Conservation (phyloP, 2,329 filamentous ascomycete species). For the Leptographium galeiforme region DNA sequence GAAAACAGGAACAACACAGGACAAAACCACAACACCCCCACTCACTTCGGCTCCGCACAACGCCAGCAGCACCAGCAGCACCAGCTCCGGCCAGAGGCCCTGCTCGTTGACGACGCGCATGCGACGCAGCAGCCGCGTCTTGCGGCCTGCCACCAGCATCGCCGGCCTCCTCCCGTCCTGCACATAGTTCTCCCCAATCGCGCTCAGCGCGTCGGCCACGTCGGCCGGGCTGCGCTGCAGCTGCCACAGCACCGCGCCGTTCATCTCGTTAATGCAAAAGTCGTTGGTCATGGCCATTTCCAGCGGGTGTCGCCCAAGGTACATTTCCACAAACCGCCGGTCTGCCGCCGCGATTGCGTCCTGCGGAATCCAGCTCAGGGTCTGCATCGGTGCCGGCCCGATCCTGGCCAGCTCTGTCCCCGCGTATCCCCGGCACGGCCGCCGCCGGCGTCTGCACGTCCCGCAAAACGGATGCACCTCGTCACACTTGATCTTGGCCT, state of each 20-base stretch:
- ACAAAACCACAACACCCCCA: background rate
- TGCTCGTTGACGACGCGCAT: slow-evolving; percentile 7
- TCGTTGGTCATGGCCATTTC: slow-evolving; percentile 10
- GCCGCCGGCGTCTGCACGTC: slow-evolving; percentile 8
- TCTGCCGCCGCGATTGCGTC: slow-evolving; percentile 6
- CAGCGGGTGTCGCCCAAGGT: slow-evolving; percentile 9
- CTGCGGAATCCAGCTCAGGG: slow-evolving; percentile 7
- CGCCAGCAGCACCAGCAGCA: slow-evolving; percentile 7
- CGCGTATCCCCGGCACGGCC: slow-evolving; percentile 8
- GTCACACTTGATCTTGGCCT: slow-evolving; percentile 12
- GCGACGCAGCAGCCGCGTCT: slow-evolving; percentile 6
- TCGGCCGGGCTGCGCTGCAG: slow-evolving; percentile 7
- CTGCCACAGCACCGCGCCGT: slow-evolving; percentile 7
- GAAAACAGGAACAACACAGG: background rate
- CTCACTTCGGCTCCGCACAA: slow-evolving; percentile 12
- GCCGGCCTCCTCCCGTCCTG: background rate
- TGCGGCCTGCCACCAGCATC: slow-evolving; percentile 4
- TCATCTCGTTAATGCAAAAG: slow-evolving; percentile 11
- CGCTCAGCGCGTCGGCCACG: slow-evolving; percentile 9
- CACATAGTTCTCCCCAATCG: slow-evolving; percentile 11
- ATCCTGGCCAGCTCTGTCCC: background rate
- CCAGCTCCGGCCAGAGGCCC: slow-evolving; percentile 6
- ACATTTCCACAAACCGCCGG: slow-evolving; percentile 9
- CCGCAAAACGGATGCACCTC: slow-evolving; percentile 10
- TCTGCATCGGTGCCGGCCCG: slow-evolving; percentile 3